Base-by-base conservation (phyloP, 2,329 filamentous ascomycete species). In the Delphinella strobiligena region DNA sequence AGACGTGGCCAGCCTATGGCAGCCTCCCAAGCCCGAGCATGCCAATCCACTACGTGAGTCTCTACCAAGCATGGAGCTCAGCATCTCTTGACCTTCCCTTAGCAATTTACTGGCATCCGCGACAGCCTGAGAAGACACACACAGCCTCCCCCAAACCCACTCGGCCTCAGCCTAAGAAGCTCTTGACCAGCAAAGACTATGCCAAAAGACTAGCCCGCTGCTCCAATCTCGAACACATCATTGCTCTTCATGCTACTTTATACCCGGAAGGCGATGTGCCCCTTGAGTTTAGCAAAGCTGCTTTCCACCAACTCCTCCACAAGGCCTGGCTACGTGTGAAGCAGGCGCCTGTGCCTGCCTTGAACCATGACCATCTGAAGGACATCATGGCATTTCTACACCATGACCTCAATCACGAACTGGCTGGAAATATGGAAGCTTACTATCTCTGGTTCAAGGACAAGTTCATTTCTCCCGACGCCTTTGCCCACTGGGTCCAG, bases 381-480 rank as follows among this genome's bases (percentile, higher is more conserved):
- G 24, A 37, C 10, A 16, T 41, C n/a, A 2, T 37, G 11, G 29
- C n/a, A 17, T 43, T 43, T 15, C 33, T 43, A 14, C 36, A 43
- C 18, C 36, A 34, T 22, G 40, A 42, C 10, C 19, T 42, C 14
- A 29, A 42, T 19, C 35, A 38, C 14, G 22, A 34, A 3, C 18
- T 16, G 4, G 30, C 36, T 15, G 5, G 2, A 18, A 38, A 38
- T 22, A 30, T 15, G 2, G 31, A 31, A 10, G 19, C 29, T 18
- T 41, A 37, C 14, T 17, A 36, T 19, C 9, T 4, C 14, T 27
- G 24, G 11, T 16, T 37, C 1, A 22, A 19, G 9, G 5, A 11
- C 14, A n/a, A 17, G 11, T 5, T 15, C 2, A 5, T 10, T n/a
- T n/a, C 4, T 19, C 4, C 30, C 15, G 14, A 14, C 9, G 5